Evolutionary conservation across 306 rosid genomes (phyloP).

Genomic region (Cucurbita maxima): DNA sequence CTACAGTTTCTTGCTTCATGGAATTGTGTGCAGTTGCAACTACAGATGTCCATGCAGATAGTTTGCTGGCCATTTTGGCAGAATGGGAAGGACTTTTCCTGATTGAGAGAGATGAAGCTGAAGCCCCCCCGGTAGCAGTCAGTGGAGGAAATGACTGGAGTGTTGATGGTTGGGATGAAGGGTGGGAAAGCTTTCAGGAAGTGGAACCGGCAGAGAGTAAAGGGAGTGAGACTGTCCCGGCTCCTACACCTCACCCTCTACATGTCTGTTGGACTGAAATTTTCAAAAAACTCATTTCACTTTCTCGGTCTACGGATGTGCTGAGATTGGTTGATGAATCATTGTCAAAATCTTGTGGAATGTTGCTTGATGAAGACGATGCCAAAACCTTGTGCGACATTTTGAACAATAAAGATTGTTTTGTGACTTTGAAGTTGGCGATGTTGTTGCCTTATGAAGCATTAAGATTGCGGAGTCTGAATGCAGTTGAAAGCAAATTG

Average conservation of each 20-base stretch:
- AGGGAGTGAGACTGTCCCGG: constrained; percentile 11
- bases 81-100: constrained; percentile 89
- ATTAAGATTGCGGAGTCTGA: constrained; percentile 45
- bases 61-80: constrained; percentile 51
- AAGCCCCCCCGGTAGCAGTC: constrained; percentile 32
- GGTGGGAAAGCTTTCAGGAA: constrained; percentile 96
- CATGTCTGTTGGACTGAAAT: constrained; percentile 73
- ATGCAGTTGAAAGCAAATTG: constrained; percentile 45
- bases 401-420: constrained; percentile 41
- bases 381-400: constrained; percentile 38
- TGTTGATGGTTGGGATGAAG: constrained; percentile 86
- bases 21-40: constrained; percentile 49
- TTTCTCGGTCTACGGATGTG: constrained; percentile 45
- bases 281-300: constrained; percentile 39
- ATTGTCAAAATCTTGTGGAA: constrained; percentile 27
- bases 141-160: constrained; percentile 68
- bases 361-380: constrained; percentile 62
- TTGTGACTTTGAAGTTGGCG: constrained; percentile 50
- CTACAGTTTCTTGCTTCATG: constrained; percentile 70
- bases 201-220: constrained; percentile 36
- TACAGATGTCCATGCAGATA: constrained; percentile 43
- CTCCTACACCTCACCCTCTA: constrained; percentile 45
- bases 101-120: constrained; percentile 20
- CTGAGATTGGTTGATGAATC: constrained; percentile 58
- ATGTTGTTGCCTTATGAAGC: constrained; percentile 54